phyloP scores from a whole-genome alignment of 73 alveolate genomes.

The Tetrahymena borealis region DNA sequence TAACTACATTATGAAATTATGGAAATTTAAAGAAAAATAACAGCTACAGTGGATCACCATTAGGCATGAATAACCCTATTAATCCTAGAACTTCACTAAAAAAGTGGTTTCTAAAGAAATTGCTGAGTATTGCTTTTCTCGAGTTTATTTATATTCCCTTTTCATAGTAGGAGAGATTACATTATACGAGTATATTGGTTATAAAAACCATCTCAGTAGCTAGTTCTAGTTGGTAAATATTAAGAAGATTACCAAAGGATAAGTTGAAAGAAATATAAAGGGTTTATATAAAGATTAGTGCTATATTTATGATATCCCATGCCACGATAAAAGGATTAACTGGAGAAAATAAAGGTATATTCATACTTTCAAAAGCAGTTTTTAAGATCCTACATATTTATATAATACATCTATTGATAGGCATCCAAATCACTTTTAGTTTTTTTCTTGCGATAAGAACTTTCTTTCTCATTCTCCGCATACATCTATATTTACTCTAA shows the following conservation, averaged over 20 bases:
- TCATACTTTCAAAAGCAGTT: neutral
- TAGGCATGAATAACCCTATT: neutral
- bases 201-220: neutral
- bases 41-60: neutral
- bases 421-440: neutral
- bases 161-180: neutral
- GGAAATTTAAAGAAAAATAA: neutral
- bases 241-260: neutral
- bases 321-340: neutral
- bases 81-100: neutral
- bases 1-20: neutral
- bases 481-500: neutral
- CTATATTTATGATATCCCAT: neutral
- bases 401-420: neutral
- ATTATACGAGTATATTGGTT: neutral
- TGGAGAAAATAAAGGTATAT: neutral
- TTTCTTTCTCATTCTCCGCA: neutral
- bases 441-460: neutral
- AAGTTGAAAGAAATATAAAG: neutral
- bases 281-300: neutral
- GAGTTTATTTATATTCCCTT: neutral
- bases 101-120: neutral
- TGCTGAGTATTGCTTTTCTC: neutral
- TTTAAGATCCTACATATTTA: neutral
- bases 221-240: neutral